phyloP scores from a whole-genome alignment of 2,329 filamentous ascomycete genomes.

The Nemania bipapillata region DNA sequence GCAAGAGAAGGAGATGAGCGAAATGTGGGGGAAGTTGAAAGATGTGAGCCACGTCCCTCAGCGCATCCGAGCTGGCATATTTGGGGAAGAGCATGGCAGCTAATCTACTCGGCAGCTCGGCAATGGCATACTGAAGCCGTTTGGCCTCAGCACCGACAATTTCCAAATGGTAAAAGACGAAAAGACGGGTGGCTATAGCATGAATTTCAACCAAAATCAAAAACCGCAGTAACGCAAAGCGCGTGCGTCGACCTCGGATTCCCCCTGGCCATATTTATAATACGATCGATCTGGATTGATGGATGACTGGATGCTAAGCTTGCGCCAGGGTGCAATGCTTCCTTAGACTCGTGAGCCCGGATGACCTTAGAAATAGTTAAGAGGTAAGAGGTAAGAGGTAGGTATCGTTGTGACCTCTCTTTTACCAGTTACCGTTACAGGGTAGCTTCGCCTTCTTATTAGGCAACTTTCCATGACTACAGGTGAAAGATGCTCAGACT shows the following conservation, averaged over 20 bases:
- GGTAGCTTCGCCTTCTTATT: not conserved
- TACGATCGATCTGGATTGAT: not conserved
- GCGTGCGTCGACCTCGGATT: not conserved
- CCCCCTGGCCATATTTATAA: not conserved
- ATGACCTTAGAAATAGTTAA: not conserved
- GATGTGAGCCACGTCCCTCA: slow-evolving; percentile 60
- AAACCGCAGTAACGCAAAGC: slow-evolving; percentile 27
- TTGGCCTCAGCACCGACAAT: slow-evolving; percentile 92
- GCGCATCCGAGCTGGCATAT: not conserved
- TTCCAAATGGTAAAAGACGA: slow-evolving; percentile 95
- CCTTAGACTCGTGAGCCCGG: not conserved
- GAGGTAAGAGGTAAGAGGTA: not conserved
- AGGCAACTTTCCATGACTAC: not conserved
- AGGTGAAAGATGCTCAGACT: not conserved
- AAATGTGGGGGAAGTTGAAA: slow-evolving; percentile 98
- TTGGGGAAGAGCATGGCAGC: not conserved
- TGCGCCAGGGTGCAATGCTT: not conserved
- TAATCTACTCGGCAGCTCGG: slow-evolving; percentile 69
- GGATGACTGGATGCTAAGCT: not conserved
- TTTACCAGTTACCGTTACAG: too few relatives aligned
- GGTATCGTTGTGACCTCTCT: not conserved
- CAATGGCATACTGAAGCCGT: slow-evolving; percentile 90
- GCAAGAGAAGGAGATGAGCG: slow-evolving; percentile 86
- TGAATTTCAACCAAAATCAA: slow-evolving; percentile 76
- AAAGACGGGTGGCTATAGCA: slow-evolving; percentile 88